Evolutionary conservation across 495 filamentous ascomycete genomes (phyloP).

Genomic region (Bathelium albidoporum): DNA sequence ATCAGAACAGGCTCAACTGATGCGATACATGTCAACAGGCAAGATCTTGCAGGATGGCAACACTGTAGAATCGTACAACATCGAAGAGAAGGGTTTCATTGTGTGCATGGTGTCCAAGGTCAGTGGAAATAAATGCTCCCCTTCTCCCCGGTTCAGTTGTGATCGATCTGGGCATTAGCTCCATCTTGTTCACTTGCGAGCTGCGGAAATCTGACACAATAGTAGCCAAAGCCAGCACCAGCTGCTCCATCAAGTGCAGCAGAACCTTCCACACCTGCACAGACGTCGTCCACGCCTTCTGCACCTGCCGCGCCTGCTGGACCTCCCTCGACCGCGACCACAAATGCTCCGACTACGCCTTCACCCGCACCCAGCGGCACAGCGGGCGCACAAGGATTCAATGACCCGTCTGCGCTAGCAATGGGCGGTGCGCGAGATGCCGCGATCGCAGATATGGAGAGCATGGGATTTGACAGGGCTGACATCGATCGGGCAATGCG

Average conservation of each 20-base stretch:
- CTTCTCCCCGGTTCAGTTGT: not conserved
- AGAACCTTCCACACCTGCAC: slow-evolving; percentile 51
- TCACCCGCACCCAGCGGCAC: slow-evolving; percentile 57
- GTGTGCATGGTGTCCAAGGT: slow-evolving; percentile 97
- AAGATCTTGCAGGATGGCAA: slow-evolving; percentile 97
- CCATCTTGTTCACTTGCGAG: not conserved
- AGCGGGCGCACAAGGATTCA: slow-evolving; percentile 41
- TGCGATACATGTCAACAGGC: slow-evolving; percentile 43
- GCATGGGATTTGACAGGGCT: slow-evolving; percentile 81
- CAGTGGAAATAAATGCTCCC: slow-evolving; percentile 17
- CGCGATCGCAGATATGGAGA: slow-evolving; percentile 91
- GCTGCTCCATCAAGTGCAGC: slow-evolving; percentile 45
- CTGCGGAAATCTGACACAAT: slow-evolving; percentile 9
- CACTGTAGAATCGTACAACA: slow-evolving; percentile 88
- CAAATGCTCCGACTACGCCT: slow-evolving; percentile 51
- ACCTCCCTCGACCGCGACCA: slow-evolving; percentile 32
- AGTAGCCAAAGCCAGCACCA: slow-evolving; percentile 56
- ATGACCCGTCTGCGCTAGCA: slow-evolving; percentile 71
- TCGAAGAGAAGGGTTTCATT: slow-evolving; percentile 98
- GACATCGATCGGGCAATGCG: slow-evolving; percentile 91
- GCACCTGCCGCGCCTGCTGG: slow-evolving; percentile 30
- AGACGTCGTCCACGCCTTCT: slow-evolving; percentile 57
- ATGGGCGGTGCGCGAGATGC: slow-evolving; percentile 71
- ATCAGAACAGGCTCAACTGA: not conserved
- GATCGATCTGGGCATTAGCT: not conserved